Conservation (phyloP, 495 filamentous ascomycete species). For the Schizothecium vesticola region DNA sequence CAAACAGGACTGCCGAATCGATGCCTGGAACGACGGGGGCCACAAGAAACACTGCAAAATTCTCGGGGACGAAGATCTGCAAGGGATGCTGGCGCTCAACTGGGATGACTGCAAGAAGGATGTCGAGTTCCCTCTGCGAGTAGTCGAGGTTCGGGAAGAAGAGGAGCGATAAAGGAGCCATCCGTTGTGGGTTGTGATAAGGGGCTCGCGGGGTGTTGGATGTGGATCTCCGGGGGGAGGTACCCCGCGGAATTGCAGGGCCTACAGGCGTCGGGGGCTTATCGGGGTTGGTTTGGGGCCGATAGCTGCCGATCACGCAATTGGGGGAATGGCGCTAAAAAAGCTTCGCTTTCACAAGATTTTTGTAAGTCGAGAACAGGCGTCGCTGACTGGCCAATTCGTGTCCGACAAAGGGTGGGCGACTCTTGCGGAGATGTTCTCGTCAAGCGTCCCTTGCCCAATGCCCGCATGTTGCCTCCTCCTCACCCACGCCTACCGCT, state of each 20-base stretch:
- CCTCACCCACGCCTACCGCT: background rate
- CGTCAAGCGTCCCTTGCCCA: background rate
- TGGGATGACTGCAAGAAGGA: background rate
- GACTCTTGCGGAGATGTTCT: constrained; percentile 17
- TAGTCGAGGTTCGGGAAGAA: background rate
- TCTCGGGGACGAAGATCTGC: background rate
- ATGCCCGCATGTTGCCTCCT: no score
- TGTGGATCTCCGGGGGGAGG: background rate
- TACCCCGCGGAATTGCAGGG: constrained; percentile 20
- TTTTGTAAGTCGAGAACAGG: constrained; percentile 19
- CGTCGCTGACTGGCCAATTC: constrained; percentile 15
- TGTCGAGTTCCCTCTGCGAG: background rate
- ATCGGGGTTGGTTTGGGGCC: background rate
- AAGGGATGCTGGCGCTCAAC: background rate
- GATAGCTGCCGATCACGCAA: constrained; percentile 12
- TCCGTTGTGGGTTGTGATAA: background rate
- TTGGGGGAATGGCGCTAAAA: constrained; percentile 25
- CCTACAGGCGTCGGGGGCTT: constrained; percentile 16
- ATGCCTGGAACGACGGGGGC: background rate
- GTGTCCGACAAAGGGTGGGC: constrained; percentile 11
- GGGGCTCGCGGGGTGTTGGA: background rate
- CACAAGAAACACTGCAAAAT: background rate
- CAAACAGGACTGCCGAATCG: background rate
- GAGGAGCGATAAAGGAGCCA: background rate
- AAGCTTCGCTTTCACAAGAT: constrained; percentile 6